Base-by-base conservation (phyloP, 345 rosid genomes). In the Psidium friedrichsthalianum region DNA sequence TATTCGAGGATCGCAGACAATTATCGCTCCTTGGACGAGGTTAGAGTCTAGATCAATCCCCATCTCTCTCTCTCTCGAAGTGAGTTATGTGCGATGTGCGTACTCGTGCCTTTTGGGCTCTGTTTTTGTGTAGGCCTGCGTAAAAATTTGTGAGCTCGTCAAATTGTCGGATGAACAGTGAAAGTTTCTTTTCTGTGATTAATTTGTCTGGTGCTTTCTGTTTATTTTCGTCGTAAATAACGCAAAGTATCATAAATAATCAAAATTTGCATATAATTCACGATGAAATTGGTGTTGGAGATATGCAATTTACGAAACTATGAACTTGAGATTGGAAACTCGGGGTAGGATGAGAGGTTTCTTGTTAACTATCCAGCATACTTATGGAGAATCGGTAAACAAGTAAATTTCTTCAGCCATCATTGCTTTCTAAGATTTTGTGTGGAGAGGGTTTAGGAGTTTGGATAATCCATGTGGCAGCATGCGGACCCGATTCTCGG, bases 1-100 rank as follows among this genome's bases (percentile, higher is more conserved):
- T 97, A 90, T 83, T 94, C 98, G n/a, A 91, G 91, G 90, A 94
- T 96, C 64, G 94, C 93, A 61, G 99, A 97, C 88, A 90, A 96
- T 53, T 97, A 97, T 89, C 85, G 89, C 85, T 95, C 96, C 85
- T 90, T 97, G 83, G 96, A 96, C 87, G 94, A 97, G 98, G 99
- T 97, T 87, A 88, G 92, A 84, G 51, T 80, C 24, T 10, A 84
- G 18, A 12, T 54, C 69, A 22, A 5, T 11, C 74, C 51, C 20
- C 56, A 20, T 36, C 27, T 42, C 80, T 4, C 32, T 64, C 76
- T 64, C 20, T 21, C 24, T 18, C 18, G 78, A 69, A 18, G 24
- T 64, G 76, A 8, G 44, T 32, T 64, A 16, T 32, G 76, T 32
- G 76, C 76, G 51, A 49, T 49, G 11, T 49, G 51, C 51, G 11